Base-by-base conservation (phyloP, 31 red algal genomes). In the Porphyra umbilicalis region DNA sequence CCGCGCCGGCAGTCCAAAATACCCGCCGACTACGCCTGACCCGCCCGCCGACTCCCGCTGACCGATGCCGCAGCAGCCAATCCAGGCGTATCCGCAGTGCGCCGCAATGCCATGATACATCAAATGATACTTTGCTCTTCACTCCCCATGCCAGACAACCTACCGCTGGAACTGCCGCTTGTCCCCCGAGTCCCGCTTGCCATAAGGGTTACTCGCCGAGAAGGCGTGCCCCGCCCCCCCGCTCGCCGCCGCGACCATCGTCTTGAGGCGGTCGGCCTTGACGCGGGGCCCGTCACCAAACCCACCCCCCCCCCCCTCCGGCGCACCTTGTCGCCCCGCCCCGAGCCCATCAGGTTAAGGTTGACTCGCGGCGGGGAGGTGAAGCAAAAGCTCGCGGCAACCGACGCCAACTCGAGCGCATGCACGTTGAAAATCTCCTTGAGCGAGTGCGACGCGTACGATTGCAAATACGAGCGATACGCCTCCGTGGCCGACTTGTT, bases 371-470 rank as follows among this genome's bases (percentile, higher is more conserved):
- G 97, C 33, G 94, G 93, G 71, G 85, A 83, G 33, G 87, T 93
- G 81, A 99, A 99, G 76, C 97, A 94, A 83, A 99, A 99, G 86
- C 94, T 99, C 6, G 88, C 76, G 32, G 97, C 97, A 39, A 97
- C 94, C 31, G 86, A 92, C 37, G 88, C 90, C 67, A 99, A 79
- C 67, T 97, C 97, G n/a, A 99, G 90, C 76, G 84, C 86, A 76
- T 99, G 94, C 39, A 99, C 91, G 84, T 99, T 92, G 86, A 99
- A 99, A 39, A 99, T 93, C 32, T 99, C 84, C 83, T 99, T 99
- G 89, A 99, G 88, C 18, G 86, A 86, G 85, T 96, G 97, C 87
- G 91, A 94, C 39, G 97, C 97, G 81, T 99, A 99, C 39, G 97
- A 83, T 40, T 95, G 92, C 8, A 99, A 82, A 81, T 99, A 99